Percentiles rank a stretch among this genome's conserved stretches.
Evolutionary conservation across 129 eudicot genomes (phyloP).

Genomic region (Deinandra increscens): DNA sequence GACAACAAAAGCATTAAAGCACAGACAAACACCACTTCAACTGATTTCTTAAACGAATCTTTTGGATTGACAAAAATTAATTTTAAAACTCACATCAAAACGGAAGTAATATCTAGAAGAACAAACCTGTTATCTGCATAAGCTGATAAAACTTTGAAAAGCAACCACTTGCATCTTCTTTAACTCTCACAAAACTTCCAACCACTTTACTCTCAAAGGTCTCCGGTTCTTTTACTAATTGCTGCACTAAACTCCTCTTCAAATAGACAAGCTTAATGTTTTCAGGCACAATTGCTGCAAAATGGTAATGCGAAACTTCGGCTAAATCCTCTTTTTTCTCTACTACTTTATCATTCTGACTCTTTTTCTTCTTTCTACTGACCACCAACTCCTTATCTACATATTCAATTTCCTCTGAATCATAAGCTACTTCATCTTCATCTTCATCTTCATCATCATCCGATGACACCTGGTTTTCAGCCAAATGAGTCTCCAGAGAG

Average conservation of each 20-base stretch:
- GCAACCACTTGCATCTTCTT: conserved; percentile 48
- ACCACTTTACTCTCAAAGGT: conserved; percentile 59
- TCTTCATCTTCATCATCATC: conserved; percentile 37
- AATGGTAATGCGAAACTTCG: conserved; percentile 32
- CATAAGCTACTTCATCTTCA: conserved; percentile 41
- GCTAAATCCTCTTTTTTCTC: conserved; percentile 26
- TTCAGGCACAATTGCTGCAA: conserved; percentile 61
- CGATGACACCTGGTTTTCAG: conserved; percentile 47
- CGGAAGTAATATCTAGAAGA: background rate
- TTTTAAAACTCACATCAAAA: background rate
- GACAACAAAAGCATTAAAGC: too few relatives aligned
- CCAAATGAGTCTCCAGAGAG: conserved; percentile 63
- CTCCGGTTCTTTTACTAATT: conserved; percentile 51
- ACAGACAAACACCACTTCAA: too few relatives aligned
- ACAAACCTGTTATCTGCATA: conserved; percentile 66
- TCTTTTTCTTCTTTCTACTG: conserved; percentile 39
- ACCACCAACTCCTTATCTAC: conserved; percentile 15
- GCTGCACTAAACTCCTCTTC: conserved; percentile 62
- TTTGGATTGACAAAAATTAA: background rate
- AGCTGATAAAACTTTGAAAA: conserved; percentile 51
- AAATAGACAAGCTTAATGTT: conserved; percentile 69
- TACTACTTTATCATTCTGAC: conserved; percentile 21
- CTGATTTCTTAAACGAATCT: background rate
- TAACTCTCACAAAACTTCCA: conserved; percentile 73
- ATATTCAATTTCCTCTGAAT: conserved; percentile 39